These are phyloP conservation scores for Ustilaginoidea virens DNA, from an alignment of 2,329 filamentous ascomycete species.

Conservation along the genomic window DNA sequence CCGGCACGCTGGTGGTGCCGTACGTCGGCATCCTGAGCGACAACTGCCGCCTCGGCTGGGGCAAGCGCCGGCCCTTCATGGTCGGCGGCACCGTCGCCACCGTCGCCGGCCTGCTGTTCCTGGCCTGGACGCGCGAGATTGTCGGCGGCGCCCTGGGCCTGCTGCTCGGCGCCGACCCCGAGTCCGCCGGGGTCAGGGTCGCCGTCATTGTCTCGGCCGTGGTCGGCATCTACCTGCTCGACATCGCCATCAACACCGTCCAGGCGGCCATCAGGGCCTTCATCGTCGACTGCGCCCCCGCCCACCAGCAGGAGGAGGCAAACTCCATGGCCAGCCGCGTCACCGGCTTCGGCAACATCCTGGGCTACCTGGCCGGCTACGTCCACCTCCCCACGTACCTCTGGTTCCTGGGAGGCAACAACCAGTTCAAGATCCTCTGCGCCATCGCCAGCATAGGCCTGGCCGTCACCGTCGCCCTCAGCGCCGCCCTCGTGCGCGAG, in stretches of 20 bases:
- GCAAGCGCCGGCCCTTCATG: conserved; percentile 73
- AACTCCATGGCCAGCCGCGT: conserved; percentile 90
- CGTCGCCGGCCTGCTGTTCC: conserved; percentile 48
- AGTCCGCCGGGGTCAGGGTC: conserved; percentile 47
- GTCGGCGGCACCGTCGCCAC: conserved; percentile 53
- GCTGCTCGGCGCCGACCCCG: conserved; percentile 54
- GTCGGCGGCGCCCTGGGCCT: conserved; percentile 51
- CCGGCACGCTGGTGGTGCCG: conserved; percentile 65
- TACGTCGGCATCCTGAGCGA: conserved; percentile 74
- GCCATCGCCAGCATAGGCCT: conserved; percentile 68
- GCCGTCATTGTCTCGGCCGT: conserved; percentile 67
- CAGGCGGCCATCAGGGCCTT: conserved; percentile 86
- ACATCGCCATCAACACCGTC: conserved; percentile 94
- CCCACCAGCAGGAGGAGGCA: conserved; percentile 83
- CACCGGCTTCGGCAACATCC: conserved; percentile 76
- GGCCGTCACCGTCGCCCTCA: conserved; percentile 52
- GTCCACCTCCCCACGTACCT: conserved; percentile 59
- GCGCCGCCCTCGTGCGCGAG: conserved; percentile 55
- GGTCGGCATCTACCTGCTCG: conserved; percentile 73
- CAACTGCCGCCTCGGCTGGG: conserved; percentile 58
- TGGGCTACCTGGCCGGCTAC: conserved; percentile 80
- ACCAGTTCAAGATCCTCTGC: conserved; percentile 87
- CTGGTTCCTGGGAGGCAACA: conserved; percentile 69
- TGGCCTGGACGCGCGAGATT: conserved; percentile 62
- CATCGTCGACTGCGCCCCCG: conserved; percentile 83